These are phyloP conservation scores for Melanomma pulvis-pyrius DNA, from an alignment of 495 filamentous ascomycete species.

Conservation along the genomic window DNA sequence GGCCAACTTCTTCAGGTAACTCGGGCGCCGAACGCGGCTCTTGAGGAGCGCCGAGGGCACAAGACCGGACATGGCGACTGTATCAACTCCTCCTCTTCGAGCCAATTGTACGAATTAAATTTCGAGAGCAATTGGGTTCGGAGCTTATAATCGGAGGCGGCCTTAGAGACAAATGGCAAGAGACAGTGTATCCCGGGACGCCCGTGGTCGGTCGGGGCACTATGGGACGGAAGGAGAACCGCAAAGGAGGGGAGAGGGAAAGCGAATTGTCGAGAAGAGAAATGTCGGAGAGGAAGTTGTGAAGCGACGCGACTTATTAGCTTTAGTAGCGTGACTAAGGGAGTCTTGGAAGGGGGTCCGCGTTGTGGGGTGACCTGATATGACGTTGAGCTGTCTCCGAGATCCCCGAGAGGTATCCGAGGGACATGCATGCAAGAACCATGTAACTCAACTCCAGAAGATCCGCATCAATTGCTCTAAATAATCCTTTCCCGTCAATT, in stretches of 20 bases:
- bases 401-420: not conserved
- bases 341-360: not conserved
- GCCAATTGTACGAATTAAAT: too few relatives aligned
- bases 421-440: too few relatives aligned
- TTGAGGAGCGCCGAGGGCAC: constrained; percentile 69
- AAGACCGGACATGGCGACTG: constrained; percentile 41
- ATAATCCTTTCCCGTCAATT: not conserved
- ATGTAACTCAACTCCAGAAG: too few relatives aligned
- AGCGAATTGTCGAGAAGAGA: too few relatives aligned
- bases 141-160: too few relatives aligned
- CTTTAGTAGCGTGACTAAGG: constrained; percentile 17
- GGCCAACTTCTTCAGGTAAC: constrained; percentile 77
- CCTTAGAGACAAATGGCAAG: too few relatives aligned
- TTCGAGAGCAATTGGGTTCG: too few relatives aligned
- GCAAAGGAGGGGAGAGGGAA: too few relatives aligned
- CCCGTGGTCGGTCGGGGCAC: too few relatives aligned
- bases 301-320: constrained; percentile 7
- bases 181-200: too few relatives aligned
- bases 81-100: not conserved
- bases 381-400: not conserved
- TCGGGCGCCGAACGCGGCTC: constrained; percentile 72
- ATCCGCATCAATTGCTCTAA: not conserved
- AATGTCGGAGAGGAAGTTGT: too few relatives aligned
- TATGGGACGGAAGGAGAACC: too few relatives aligned
- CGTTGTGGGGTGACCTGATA: constrained; percentile 2